phyloP scores from a whole-genome alignment of 495 filamentous ascomycete genomes.

The Annulohypoxylon bovei region DNA sequence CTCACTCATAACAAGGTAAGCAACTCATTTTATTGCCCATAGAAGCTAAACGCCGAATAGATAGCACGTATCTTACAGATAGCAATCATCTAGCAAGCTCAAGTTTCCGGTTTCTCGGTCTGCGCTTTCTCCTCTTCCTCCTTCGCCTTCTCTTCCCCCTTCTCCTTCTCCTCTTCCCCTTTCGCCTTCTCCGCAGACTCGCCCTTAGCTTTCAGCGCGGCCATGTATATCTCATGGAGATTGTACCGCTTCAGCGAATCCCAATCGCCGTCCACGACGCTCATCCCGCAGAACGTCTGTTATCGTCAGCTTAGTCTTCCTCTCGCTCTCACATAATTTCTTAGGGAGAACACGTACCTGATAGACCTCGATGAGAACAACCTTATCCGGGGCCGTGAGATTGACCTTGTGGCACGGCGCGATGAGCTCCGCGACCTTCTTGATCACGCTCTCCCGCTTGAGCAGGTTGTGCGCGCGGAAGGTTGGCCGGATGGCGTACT shows the following conservation, averaged over 20 bases:
- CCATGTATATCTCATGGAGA: conserved; percentile 56
- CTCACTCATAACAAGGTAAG: too few species aligned
- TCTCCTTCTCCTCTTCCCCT: too few species aligned
- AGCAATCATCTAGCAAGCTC: neutral
- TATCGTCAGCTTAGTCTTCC: neutral
- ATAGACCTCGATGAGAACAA: conserved; percentile 89
- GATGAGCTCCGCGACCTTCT: conserved; percentile 72
- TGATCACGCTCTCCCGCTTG: conserved; percentile 79
- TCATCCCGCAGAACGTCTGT: conserved; percentile 57
- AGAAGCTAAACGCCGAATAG: neutral
- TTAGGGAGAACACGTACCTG: conserved; percentile 68
- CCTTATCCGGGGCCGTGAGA: conserved; percentile 79
- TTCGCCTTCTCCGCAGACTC: conserved; percentile 7
- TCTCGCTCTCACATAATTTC: neutral
- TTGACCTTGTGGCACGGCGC: conserved; percentile 78
- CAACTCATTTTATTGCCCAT: neutral
- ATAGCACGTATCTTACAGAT: neutral
- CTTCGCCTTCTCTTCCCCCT: neutral
- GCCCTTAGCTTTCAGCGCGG: conserved; percentile 38
- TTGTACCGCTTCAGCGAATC: conserved; percentile 60
- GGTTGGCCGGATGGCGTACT: conserved; percentile 92
- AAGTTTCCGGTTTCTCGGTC: neutral
- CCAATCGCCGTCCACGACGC: conserved; percentile 62
- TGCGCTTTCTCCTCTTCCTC: neutral
- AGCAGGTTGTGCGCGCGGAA: conserved; percentile 81